Conservation (phyloP, 2,329 filamentous ascomycete genomes). For the Phyllosticta citriasiana region DNA sequence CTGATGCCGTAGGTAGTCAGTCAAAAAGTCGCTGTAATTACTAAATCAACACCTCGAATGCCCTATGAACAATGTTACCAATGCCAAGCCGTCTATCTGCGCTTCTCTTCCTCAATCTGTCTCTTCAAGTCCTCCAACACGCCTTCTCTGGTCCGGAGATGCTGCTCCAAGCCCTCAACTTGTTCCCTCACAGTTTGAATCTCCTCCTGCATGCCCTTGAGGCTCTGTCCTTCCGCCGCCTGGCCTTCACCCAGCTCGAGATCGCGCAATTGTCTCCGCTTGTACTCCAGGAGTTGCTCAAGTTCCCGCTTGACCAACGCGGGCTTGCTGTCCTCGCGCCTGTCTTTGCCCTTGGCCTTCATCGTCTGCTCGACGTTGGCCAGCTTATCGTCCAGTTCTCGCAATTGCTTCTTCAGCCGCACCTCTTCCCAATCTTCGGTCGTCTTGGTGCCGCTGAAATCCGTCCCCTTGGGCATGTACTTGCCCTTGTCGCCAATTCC, state of each 20-base stretch:
- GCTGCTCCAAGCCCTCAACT: conserved; percentile 77
- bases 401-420: conserved; percentile 80
- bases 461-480: conserved; percentile 76
- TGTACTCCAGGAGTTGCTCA: conserved; percentile 91
- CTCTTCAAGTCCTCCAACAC: conserved; percentile 65
- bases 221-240: conserved; percentile 56
- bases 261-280: conserved; percentile 67
- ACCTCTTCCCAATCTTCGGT: conserved; percentile 97
- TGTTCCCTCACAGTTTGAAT: conserved; percentile 87
- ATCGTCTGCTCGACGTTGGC: conserved; percentile 68
- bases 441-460: conserved; percentile 75
- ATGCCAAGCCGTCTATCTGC: neutral
- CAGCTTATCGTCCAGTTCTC: conserved; percentile 81
- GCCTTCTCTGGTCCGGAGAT: conserved; percentile 66
- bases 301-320: conserved; percentile 89
- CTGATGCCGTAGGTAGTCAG: neutral
- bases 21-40: neutral
- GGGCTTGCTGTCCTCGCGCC: conserved; percentile 67
- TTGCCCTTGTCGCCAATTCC: conserved; percentile 61
- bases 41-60: conserved; percentile 6
- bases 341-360: conserved; percentile 40
- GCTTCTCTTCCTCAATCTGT: conserved; percentile 81
- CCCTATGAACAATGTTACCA: conserved; percentile 7
- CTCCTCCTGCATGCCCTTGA: conserved; percentile 76
- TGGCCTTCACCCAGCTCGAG: conserved; percentile 62